Evolutionary conservation across 805 yeast species (phyloP), one percentile per base, ranked within the genome.

Genomic region (Candida palmyrensis): DNA sequence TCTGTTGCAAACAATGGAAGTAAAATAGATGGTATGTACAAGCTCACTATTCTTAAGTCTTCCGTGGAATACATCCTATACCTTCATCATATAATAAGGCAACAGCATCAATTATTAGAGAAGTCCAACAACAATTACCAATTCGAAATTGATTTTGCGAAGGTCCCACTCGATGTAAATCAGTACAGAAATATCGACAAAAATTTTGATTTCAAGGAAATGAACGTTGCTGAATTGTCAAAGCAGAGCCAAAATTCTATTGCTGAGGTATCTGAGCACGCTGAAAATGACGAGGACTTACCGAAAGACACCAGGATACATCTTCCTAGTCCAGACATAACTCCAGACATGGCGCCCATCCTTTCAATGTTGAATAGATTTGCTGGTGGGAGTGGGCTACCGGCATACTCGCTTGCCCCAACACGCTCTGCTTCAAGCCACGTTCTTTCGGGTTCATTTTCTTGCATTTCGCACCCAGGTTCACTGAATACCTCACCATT

Each of bases 1-100:
- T 39, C 34, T 18, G 42, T 13, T 13, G 32, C 36, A 23, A 48
- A 44, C 32, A 60, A 56, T 35, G 62, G 63, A 5, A 55, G 48
- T 41, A 66, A 65, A 36, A 64, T 66, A 35, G 80, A 75, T 39
- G 82, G 82, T 13, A 80, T 85, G 78, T 86, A 84, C 59, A 85
- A 85, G 57, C 68, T 85, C 40, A 84, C 88, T 3, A 82, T 85
- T 18, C 59, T 85, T 26, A 88, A 84, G 53, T 79, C 85, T n/a
- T 77, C 90, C 0, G 94, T 85, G 16, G 89, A 82, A 48, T 84
- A 85, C 49, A 79, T 85, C 41, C 67, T 76, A 40, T 81, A 82
- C 48, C 64, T 84, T 30, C 88, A 83, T 51, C 65, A 70, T 35
- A 68, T 77, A 8, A 66, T 79, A 14, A 64, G 68, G 37, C 55